Base-by-base conservation (phyloP, 768 basidiomycete species). In the Agrocybe pediades region DNA sequence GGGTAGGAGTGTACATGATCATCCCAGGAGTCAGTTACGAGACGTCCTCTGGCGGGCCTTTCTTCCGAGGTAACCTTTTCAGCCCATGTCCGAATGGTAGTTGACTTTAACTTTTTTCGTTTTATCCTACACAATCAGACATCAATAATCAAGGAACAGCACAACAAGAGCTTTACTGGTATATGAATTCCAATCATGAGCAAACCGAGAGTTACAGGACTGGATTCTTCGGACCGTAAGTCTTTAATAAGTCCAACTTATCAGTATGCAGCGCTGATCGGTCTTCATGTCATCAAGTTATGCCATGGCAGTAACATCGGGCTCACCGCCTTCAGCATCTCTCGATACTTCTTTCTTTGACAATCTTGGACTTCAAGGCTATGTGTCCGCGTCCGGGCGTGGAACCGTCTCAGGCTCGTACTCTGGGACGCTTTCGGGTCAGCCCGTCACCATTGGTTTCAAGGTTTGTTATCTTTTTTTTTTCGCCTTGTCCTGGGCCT, bases 131-230 rank as follows among this genome's bases (percentile, higher is more conserved):
- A 47, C 16, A 25, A 15, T n/a, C 53, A 76, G 77, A 79, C 47
- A 79, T 80, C 55, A 65, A 80, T 55, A 78, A 78, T 55, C 78
- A 80, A 58, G 76, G 77, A 30, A 63, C 66, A 30, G 72, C 68
- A 9, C 76, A 79, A 49, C 77, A 80, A 56, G 78, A 80, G 50
- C 60, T 81, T 1, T 80, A 79, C 61, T 79, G 66, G 59, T 79
- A 76, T 56, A 76, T 78, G 78, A 80, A 81, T 56, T 76, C 74
- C 2, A 63, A 62, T 24, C 79, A 80, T 46, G 74, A 75, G 50
- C 76, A 79, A 58, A 76, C 77, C 0, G 77, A 79, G 52, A 43
- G 70, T 5, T 77, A 71, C 56, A 71, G 75, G 23, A 75, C 73
- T 26, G 78, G 77, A 19, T 77, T 81, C 64, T 75, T 75, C 65